phyloP scores from a whole-genome alignment of 805 yeast genomes.

The Candida glaebosa region DNA sequence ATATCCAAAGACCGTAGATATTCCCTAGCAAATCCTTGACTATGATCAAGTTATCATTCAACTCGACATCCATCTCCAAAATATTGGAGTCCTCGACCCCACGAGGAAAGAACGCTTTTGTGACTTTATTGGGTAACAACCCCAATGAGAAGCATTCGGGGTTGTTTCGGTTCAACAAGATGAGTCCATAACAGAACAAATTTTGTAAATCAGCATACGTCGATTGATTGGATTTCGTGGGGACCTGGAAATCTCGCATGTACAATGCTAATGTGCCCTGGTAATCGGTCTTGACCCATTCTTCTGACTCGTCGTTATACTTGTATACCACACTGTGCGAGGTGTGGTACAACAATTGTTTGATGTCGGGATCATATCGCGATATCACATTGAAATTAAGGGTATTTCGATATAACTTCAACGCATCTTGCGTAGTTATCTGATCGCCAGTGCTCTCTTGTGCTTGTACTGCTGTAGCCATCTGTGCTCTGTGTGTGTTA shows the following conservation, averaged over 20 bases:
- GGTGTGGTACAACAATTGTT: conserved; percentile 63
- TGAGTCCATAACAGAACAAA: conserved; percentile 61
- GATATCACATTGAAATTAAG: conserved; percentile 73
- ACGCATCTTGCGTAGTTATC: conserved; percentile 42
- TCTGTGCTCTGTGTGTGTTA: no score
- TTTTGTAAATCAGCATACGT: conserved; percentile 35
- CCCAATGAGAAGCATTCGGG: conserved; percentile 75
- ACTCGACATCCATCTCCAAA: conserved; percentile 59
- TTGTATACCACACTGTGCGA: conserved; percentile 72
- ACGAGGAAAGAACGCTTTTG: conserved; percentile 40
- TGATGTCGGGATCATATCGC: conserved; percentile 69
- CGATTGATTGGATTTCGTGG: conserved; percentile 11
- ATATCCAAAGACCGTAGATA: conserved; percentile 77
- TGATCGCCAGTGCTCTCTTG: conserved; percentile 28
- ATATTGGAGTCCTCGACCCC: conserved; percentile 27
- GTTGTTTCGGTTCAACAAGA: conserved; percentile 62
- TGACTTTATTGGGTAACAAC: conserved; percentile 52
- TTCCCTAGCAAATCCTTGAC: conserved; percentile 65
- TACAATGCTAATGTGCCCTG: conserved; percentile 71
- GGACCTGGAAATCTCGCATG: conserved; percentile 43
- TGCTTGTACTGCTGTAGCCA: no score
- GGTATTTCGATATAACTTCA: conserved; percentile 64
- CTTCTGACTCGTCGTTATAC: conserved; percentile 52
- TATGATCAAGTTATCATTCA: conserved; percentile 66
- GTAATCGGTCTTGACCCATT: conserved; percentile 68